Evolutionary conservation across 208 protist species (phyloP).

Genomic region (Perkinsela sp.): DNA sequence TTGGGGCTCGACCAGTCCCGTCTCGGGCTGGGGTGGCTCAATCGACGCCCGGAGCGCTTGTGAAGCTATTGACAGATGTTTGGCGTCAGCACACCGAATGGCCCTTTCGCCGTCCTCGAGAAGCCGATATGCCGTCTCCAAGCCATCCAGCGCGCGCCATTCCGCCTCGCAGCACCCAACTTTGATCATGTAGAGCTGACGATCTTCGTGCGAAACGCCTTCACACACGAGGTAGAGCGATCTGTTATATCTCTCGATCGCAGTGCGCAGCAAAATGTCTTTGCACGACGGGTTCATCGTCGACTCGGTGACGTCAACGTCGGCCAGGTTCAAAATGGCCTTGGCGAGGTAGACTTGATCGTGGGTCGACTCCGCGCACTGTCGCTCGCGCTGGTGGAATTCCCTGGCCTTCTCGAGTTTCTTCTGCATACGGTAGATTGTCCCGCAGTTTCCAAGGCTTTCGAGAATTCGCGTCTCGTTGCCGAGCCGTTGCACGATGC

Average conservation of each 20-base stretch:
- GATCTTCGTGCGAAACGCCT: not conserved
- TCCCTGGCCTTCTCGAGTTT: not conserved
- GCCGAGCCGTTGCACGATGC: not conserved
- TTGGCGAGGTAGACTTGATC: not conserved
- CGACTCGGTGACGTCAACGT: not conserved
- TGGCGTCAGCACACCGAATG: not conserved
- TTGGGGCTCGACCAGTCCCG: not conserved
- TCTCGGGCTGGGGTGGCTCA: not conserved
- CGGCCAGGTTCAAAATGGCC: not conserved
- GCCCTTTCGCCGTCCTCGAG: not conserved
- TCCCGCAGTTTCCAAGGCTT: not conserved
- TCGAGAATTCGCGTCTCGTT: not conserved
- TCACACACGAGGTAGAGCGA: not conserved
- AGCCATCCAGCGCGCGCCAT: not conserved
- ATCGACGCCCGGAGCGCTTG: not conserved
- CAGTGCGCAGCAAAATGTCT: not conserved
- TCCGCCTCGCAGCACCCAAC: not conserved
- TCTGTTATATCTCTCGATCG: not conserved
- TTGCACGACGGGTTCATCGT: not conserved
- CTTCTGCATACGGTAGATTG: not conserved
- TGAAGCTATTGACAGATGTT: not conserved
- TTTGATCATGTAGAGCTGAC: not conserved
- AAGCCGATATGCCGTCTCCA: not conserved
- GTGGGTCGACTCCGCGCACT: not conserved
- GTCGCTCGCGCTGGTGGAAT: not conserved